phyloP scores from a whole-genome alignment of 164 flowering plant species.

The Magnolia sinica region DNA sequence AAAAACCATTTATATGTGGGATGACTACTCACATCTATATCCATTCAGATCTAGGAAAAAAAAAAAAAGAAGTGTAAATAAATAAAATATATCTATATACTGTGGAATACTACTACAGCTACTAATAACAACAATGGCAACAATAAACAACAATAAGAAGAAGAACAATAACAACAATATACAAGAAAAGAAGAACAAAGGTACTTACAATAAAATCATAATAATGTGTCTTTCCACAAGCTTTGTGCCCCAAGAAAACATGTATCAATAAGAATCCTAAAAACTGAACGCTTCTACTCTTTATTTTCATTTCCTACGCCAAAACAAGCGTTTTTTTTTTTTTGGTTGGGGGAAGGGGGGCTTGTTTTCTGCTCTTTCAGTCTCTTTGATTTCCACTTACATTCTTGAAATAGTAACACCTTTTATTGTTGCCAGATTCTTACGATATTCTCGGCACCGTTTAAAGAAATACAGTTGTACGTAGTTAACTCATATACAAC shows the following conservation, averaged over 20 bases:
- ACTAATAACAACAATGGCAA: too few species aligned
- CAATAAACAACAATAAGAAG: neutral
- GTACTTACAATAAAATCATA: neutral
- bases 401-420: too few species aligned
- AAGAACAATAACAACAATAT: neutral
- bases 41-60: neutral
- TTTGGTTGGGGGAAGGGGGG: too few species aligned
- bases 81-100: too few species aligned
- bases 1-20: too few species aligned
- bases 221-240: slow-evolving; percentile 2
- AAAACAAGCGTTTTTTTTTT: neutral
- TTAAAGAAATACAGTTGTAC: too few species aligned
- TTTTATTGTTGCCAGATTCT: too few species aligned
- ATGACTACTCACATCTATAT: too few species aligned
- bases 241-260: neutral
- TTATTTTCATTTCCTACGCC: neutral
- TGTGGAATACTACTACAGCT: too few species aligned
- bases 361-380: neutral
- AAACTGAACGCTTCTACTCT: neutral
- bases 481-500: too few species aligned
- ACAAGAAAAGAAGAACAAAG: neutral
- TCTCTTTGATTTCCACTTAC: neutral
- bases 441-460: too few species aligned
- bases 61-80: neutral
- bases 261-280: neutral